Percentiles rank a stretch among this genome's conserved stretches.
Evolutionary conservation across 768 basidiomycete genomes (phyloP).

Genomic region (Phlebiopsis flavidoalba): DNA sequence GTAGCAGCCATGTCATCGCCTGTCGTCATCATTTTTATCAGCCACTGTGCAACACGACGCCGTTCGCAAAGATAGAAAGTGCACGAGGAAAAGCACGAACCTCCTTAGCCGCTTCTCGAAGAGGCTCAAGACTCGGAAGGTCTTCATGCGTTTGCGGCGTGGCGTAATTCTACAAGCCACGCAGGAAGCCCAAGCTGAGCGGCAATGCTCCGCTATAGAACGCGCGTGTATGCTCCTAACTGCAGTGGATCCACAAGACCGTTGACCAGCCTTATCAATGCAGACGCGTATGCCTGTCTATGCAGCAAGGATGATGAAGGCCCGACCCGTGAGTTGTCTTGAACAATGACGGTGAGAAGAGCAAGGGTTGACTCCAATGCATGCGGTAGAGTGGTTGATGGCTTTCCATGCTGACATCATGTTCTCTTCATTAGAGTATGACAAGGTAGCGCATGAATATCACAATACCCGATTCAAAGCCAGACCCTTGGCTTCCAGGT

Average conservation of each 20-base stretch:
- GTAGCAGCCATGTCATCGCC: constrained; percentile 80
- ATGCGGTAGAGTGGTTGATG: constrained; percentile 71
- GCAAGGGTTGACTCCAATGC: constrained; percentile 71
- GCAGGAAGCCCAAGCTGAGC: constrained; percentile 78
- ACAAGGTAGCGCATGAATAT: neutral
- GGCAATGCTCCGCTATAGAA: constrained; percentile 86
- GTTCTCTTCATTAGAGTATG: neutral
- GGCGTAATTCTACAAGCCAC: constrained; percentile 89
- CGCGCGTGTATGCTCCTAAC: constrained; percentile 79
- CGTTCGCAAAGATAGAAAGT: neutral
- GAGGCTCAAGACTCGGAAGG: constrained; percentile 74
- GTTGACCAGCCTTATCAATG: constrained; percentile 88
- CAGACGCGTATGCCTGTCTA: constrained; percentile 75
- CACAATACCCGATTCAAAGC: constrained; percentile 62
- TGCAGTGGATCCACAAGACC: constrained; percentile 94
- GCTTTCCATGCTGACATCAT: constrained; percentile 82
- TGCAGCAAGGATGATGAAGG: constrained; percentile 40
- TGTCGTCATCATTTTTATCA: constrained; percentile 23
- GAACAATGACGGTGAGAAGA: constrained; percentile 52
- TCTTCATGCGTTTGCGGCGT: constrained; percentile 97
- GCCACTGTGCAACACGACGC: neutral
- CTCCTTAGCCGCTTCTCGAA: constrained; percentile 74
- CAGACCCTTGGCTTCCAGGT: constrained; percentile 45
- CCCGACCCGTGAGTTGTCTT: constrained; percentile 36
- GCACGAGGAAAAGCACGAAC: constrained; percentile 37